Conservation (phyloP, 2,329 filamentous ascomycete genomes). For the Aureobasidium lini region DNA sequence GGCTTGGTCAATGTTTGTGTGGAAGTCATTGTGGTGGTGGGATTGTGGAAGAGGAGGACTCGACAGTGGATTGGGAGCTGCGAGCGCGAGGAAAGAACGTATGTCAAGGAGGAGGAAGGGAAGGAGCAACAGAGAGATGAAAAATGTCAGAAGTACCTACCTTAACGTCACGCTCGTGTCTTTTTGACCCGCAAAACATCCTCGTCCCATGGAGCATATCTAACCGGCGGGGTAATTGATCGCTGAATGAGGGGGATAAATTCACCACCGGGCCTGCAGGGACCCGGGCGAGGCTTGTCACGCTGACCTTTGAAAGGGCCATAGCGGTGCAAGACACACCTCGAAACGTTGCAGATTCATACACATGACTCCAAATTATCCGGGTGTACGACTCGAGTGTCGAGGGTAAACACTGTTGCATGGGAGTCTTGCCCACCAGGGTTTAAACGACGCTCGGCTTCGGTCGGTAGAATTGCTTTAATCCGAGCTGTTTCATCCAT, state of each 20-base stretch:
- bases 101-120: slow-evolving; percentile 3
- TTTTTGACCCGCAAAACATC: slow-evolving; percentile 13
- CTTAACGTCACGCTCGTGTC: slow-evolving; percentile 7
- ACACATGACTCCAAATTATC: background rate
- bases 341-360: background rate
- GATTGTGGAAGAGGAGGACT: background rate
- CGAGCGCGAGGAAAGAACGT: background rate
- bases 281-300: background rate
- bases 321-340: background rate
- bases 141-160: slow-evolving; percentile 4
- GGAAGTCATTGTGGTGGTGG: slow-evolving; percentile 7
- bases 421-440: background rate
- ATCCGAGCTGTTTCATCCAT: slow-evolving; percentile 5
- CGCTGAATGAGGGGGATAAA: slow-evolving; percentile 11
- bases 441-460: slow-evolving; percentile 6
- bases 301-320: background rate
- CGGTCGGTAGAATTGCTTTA: slow-evolving; percentile 10
- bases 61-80: background rate
- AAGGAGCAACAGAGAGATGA: background rate
- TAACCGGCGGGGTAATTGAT: slow-evolving; percentile 12
- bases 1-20: slow-evolving; percentile 14
- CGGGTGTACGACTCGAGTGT: background rate
- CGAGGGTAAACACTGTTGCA: slow-evolving; percentile 1
- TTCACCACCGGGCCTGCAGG: slow-evolving; percentile 6
- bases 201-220: slow-evolving; percentile 3